phyloP scores from a whole-genome alignment of 495 filamentous ascomycete genomes.

The Talaromyces stipitatus region DNA sequence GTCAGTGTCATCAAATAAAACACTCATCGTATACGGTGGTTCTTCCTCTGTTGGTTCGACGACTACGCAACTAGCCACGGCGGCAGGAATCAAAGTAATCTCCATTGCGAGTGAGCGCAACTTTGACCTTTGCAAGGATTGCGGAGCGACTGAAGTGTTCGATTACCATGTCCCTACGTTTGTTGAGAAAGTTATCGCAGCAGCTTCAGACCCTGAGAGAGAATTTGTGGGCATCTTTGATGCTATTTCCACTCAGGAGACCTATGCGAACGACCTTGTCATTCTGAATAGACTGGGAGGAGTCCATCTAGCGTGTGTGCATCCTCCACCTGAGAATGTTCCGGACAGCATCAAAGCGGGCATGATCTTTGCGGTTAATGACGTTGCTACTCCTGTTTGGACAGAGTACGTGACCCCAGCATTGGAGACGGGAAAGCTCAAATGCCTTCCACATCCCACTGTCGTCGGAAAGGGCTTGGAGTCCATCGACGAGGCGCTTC shows the following conservation, averaged over 20 bases:
- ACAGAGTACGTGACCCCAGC: conserved; percentile 26
- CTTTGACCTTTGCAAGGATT: conserved; percentile 38
- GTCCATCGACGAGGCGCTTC: conserved; percentile 29
- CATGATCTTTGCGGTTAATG: conserved; percentile 40
- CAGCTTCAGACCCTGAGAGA: conserved; percentile 13
- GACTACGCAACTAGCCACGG: conserved; percentile 53
- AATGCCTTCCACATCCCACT: conserved; percentile 21
- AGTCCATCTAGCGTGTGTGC: conserved; percentile 19
- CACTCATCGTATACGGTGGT: conserved; percentile 54
- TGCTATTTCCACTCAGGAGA: conserved; percentile 26
- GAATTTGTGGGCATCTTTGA: conserved; percentile 34
- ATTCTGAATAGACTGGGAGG: conserved; percentile 27
- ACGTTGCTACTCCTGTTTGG: conserved; percentile 33
- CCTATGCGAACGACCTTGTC: conserved; percentile 22
- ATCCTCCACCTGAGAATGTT: conserved; percentile 23
- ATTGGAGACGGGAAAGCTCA: conserved; percentile 15
- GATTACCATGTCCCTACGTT: conserved; percentile 43
- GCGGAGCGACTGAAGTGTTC: conserved; percentile 50
- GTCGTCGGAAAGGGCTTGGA: conserved; percentile 36
- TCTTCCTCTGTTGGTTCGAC: conserved; percentile 50
- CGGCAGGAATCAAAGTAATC: conserved; percentile 52
- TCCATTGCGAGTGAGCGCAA: conserved; percentile 48
- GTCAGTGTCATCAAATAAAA: conserved; percentile 15
- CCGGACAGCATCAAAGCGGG: conserved; percentile 31
- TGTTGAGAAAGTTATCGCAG: conserved; percentile 24